Conservation (phyloP, 1,284 basidiomycete species). For the Tilletia walkeri region DNA sequence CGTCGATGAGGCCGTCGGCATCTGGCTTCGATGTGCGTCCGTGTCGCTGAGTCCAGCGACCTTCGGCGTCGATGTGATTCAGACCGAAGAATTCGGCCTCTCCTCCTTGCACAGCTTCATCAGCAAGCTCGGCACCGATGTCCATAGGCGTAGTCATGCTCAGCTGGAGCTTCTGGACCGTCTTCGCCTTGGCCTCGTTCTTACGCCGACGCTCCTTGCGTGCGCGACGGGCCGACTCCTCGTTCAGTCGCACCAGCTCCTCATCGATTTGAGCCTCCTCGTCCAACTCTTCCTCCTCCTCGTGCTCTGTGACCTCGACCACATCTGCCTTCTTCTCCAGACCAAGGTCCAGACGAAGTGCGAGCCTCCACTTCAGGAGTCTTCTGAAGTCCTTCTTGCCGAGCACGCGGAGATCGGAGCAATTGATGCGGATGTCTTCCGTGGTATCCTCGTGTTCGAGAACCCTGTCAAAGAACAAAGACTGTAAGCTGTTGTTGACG, state of each 20-base stretch:
- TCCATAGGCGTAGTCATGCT: conserved; percentile 96
- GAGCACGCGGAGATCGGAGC: conserved; percentile 89
- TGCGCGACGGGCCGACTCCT: conserved; percentile 74
- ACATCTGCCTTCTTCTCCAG: conserved; percentile 39
- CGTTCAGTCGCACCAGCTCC: conserved; percentile 79
- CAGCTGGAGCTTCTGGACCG: conserved; percentile 91
- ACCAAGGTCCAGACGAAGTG: conserved; percentile 70
- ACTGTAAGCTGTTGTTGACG: conserved; percentile 12
- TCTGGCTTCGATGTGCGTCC: conserved; percentile 1
- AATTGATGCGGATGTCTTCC: conserved; percentile 75
- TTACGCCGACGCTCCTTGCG: conserved; percentile 75
- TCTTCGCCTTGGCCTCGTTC: conserved; percentile 84
- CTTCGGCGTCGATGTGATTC: conserved; percentile 31
- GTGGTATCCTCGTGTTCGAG: conserved; percentile 65
- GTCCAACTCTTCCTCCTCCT: conserved; percentile 67
- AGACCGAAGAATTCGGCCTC: conserved; percentile 49
- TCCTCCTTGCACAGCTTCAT: conserved; percentile 44
- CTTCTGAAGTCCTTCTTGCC: conserved; percentile 96
- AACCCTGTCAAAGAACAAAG: background rate
- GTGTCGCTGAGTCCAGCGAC: conserved; percentile 8
- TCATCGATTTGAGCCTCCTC: conserved; percentile 64
- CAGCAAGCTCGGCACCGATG: conserved; percentile 74
- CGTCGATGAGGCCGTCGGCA: conserved; percentile 20
- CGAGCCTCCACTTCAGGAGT: conserved; percentile 76
- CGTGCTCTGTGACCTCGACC: conserved; percentile 66